Evolutionary conservation across 495 filamentous ascomycete genomes (phyloP), one percentile per base, ranked within the genome.

Genomic region (Barbatosphaeria neglecta): DNA sequence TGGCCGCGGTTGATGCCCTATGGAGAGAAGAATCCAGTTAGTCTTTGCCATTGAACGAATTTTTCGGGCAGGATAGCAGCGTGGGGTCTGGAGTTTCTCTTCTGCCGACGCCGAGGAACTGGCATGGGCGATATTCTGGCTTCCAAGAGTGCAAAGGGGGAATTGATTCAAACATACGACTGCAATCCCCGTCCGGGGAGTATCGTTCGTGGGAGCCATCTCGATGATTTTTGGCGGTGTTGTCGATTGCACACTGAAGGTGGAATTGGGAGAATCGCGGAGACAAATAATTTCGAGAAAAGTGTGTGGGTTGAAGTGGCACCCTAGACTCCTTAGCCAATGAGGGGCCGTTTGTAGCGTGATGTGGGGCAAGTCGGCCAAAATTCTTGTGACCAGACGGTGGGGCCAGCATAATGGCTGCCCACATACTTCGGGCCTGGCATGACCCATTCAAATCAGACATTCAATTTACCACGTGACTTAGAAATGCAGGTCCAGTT

Each of bases 1-100:
- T 93, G 84, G 65, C 90, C 90, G 66, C 78, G 81, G 75, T 96
- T 94, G 61, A 87, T 66, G 62, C 90, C 90, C 31, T 35, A n/a
- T 3, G 13, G 31, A n/a, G n/a, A n/a, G n/a, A 35, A 15, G 13
- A 15, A 15, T 6, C 9, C 5, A 35, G 31, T 35, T n/a, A 35
- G 31, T 15, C 9, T 15, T n/a, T 3, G 31, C 31, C 31, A 4
- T 35, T 35, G 2, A 2, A 35, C 31, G 31, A 35, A n/a, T n/a
- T 35, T 6, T 25, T 16, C 3, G 15, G 28, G 9, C 13, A n/a
- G 31, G 16, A n/a, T n/a, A 15, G 27, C 27, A n/a, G n/a, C n/a
- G n/a, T n/a, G 31, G 31, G 31, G 31, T 35, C 13, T 35, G 31
- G 31, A n/a, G 31, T 15, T 35, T 11, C 31, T 11, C 31, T n/a